Percentiles rank a stretch among this genome's conserved stretches.
These are phyloP conservation scores for Cadophora sp. DNA, from an alignment of 2,329 filamentous ascomycete genomes.

Conservation along the genomic window DNA sequence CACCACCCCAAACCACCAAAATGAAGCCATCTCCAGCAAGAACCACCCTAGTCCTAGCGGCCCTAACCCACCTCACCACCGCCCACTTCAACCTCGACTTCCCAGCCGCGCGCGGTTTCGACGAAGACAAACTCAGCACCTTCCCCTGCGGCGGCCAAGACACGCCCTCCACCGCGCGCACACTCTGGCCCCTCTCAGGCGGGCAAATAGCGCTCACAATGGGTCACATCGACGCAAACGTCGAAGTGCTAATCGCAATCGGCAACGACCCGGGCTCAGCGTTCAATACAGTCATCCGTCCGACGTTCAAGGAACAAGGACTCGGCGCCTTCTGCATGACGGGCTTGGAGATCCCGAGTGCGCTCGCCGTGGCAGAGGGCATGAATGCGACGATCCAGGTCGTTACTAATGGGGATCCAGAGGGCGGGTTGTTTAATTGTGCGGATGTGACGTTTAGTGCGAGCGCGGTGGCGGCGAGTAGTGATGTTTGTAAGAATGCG, in stretches of 20 bases:
- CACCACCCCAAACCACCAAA: constrained; percentile 13
- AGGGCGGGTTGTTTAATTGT: constrained; percentile 75
- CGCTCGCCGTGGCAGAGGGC: constrained; percentile 60
- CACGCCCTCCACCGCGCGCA: constrained; percentile 52
- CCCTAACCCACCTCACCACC: constrained; percentile 50
- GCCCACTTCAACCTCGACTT: constrained; percentile 65
- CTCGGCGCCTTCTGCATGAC: constrained; percentile 71
- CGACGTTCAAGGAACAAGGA: constrained; percentile 36
- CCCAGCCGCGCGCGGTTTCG: constrained; percentile 56
- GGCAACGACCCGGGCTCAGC: constrained; percentile 35
- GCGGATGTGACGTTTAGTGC: constrained; percentile 74
- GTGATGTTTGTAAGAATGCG: constrained; percentile 63
- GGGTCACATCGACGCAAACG: constrained; percentile 20
- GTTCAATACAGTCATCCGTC: constrained; percentile 39
- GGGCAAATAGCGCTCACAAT: constrained; percentile 57
- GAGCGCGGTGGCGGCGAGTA: constrained; percentile 53
- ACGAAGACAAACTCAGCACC: constrained; percentile 46
- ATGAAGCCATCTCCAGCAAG: constrained; percentile 29
- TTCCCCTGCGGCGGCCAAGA: constrained; percentile 56
- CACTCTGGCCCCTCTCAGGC: constrained; percentile 55
- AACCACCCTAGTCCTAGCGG: constrained; percentile 46
- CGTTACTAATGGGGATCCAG: constrained; percentile 65
- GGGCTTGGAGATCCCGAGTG: constrained; percentile 59
- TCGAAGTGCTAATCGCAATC: constrained; percentile 39
- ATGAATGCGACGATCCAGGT: constrained; percentile 74